Percentiles rank a stretch among this genome's conserved stretches.
Conservation (phyloP, 306 rosid species). For the Vigna nakashimae region DNA sequence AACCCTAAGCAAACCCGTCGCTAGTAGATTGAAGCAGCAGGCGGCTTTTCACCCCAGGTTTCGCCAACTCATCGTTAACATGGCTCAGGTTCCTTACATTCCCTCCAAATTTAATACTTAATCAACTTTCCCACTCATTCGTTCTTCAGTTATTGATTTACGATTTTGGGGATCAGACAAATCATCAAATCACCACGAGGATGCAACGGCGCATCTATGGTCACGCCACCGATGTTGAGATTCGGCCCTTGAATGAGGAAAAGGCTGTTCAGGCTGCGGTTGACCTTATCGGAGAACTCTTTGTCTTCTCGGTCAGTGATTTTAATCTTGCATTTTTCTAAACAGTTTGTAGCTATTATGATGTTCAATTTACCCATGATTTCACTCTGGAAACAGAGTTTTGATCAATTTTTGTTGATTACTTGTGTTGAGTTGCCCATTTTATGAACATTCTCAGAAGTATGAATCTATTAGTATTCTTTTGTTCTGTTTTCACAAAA, state of each 20-base stretch:
- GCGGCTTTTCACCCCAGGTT: conserved; percentile 83
- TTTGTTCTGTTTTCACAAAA: not conserved
- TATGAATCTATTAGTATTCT: not conserved
- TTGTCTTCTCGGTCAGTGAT: conserved; percentile 74
- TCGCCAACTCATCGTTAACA: conserved; percentile 66
- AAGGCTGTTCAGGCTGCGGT: conserved; percentile 92
- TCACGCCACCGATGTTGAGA: conserved; percentile 81
- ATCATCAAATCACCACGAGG: conserved; percentile 75
- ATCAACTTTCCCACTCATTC: not conserved
- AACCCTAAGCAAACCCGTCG: conserved; percentile 93
- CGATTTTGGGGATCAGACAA: conserved; percentile 56
- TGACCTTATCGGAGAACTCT: conserved; percentile 91
- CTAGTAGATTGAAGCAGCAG: conserved; percentile 71
- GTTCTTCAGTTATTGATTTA: not conserved
- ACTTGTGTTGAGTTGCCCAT: not conserved
- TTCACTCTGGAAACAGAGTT: not conserved
- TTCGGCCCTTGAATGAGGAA: conserved; percentile 93
- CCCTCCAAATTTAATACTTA: not conserved
- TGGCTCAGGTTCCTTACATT: conserved; percentile 63
- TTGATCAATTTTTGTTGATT: not conserved
- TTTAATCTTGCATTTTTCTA: not conserved
- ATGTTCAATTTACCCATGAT: not conserved
- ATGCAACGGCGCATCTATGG: conserved; percentile 89
- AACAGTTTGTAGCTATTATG: no score
- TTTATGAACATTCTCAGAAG: not conserved